Evolutionary conservation across 345 rosid genomes (phyloP).

Genomic region (Conringia planisiliqua): DNA sequence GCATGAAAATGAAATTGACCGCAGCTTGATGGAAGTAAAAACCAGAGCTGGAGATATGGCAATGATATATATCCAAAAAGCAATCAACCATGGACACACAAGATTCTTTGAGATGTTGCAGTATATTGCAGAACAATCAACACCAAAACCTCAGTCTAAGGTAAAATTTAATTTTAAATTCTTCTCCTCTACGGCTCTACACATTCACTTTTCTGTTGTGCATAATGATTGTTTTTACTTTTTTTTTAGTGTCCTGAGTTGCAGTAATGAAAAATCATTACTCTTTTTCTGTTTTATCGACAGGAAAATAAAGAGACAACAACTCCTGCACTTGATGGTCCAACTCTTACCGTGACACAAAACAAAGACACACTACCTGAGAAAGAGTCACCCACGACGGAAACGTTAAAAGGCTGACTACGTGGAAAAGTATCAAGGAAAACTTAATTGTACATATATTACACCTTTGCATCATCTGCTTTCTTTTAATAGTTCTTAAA

Average conservation of each 20-base stretch:
- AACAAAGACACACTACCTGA: conserved; percentile 27
- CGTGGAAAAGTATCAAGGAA: conserved; percentile 41
- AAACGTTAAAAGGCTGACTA: conserved; percentile 26
- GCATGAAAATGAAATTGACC: conserved; percentile 62
- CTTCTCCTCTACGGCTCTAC: background rate
- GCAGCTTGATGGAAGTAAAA: conserved; percentile 46
- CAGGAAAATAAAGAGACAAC: conserved; percentile 29
- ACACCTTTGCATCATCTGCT: background rate
- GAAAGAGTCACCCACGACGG: conserved; percentile 41
- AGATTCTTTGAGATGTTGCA: conserved; percentile 48
- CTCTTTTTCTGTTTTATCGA: background rate
- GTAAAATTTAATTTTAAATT: conserved; percentile 24
- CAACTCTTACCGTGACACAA: conserved; percentile 34
- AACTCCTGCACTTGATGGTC: conserved; percentile 24
- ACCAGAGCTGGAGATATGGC: conserved; percentile 44
- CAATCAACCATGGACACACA: conserved; percentile 45
- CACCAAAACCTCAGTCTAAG: conserved; percentile 38
- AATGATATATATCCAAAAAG: conserved; percentile 43
- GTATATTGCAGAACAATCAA: conserved; percentile 42
- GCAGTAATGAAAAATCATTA: background rate
- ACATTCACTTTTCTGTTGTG: background rate
- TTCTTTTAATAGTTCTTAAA: background rate
- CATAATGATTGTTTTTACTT: background rate
- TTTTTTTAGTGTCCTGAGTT: background rate
- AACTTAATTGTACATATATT: conserved; percentile 13